These are phyloP conservation scores for Aspergillus cristatus DNA, from an alignment of 495 filamentous ascomycete species.

Conservation along the genomic window DNA sequence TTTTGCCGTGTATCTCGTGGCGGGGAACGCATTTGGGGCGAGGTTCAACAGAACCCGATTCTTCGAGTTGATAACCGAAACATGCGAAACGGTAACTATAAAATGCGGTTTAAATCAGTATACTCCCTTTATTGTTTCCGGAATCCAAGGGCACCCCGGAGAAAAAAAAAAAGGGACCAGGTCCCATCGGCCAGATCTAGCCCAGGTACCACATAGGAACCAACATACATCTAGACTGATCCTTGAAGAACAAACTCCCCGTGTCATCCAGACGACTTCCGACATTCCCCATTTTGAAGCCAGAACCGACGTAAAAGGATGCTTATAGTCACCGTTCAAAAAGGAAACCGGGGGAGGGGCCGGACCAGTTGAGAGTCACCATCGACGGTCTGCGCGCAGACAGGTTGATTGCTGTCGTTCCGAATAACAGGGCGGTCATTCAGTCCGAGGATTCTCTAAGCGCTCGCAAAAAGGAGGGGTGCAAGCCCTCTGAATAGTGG, in stretches of 20 bases:
- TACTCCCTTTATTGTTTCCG: neutral
- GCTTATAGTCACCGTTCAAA: slow-evolving; percentile 26
- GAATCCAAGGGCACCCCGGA: neutral
- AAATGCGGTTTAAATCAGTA: slow-evolving; percentile 10
- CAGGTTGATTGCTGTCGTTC: slow-evolving; percentile 10
- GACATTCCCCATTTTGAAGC: slow-evolving; percentile 75
- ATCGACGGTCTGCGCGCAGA: slow-evolving; percentile 27
- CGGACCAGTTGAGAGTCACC: slow-evolving; percentile 22
- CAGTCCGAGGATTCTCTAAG: slow-evolving; percentile 2
- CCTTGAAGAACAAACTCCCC: slow-evolving; percentile 71
- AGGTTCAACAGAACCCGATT: slow-evolving; percentile 67
- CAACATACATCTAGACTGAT: slow-evolving; percentile 77
- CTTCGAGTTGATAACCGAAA: slow-evolving; percentile 69
- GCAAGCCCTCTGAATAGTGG: too few species aligned
- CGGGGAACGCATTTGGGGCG: slow-evolving; percentile 81
- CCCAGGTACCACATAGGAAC: neutral
- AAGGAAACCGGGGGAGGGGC: slow-evolving; percentile 20
- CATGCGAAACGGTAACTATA: slow-evolving; percentile 74
- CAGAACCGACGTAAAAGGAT: slow-evolving; percentile 10
- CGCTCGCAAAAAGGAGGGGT: too few species aligned
- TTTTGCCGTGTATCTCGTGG: slow-evolving; percentile 66
- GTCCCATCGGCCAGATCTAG: too few species aligned
- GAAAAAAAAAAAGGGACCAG: neutral
- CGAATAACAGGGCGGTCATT: slow-evolving; percentile 14
- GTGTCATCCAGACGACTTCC: slow-evolving; percentile 85